These are phyloP conservation scores for Fraxinus baroniana DNA, from an alignment of 305 asterid species.

Conservation along the genomic window DNA sequence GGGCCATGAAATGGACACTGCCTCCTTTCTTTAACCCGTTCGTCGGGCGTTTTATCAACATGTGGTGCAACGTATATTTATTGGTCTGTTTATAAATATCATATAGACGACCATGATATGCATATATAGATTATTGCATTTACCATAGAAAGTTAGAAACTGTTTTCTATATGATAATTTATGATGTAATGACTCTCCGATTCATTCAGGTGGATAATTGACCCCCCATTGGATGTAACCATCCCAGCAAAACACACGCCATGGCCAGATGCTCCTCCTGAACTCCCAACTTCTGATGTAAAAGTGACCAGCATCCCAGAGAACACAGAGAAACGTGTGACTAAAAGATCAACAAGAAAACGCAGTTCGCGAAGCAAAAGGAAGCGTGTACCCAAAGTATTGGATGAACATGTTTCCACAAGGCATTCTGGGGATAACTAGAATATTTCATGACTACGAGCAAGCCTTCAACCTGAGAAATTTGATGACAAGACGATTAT, in stretches of 20 bases:
- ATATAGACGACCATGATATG: not conserved
- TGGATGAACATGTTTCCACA: constrained; percentile 44
- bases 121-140: not conserved
- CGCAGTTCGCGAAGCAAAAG: constrained; percentile 70
- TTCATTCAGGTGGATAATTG: constrained; percentile 75
- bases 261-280: constrained; percentile 96
- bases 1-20: not conserved
- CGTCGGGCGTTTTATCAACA: not conserved
- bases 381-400: constrained; percentile 55
- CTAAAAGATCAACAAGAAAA: constrained; percentile 60
- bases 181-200: not conserved
- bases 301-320: constrained; percentile 45
- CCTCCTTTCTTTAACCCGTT: not conserved
- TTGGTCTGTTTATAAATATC: not conserved
- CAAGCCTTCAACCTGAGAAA: constrained; percentile 18
- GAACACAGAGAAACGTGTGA: constrained; percentile 48
- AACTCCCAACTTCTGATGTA: constrained; percentile 55
- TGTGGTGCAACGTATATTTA: no score
- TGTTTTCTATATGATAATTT: not conserved
- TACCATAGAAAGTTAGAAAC: not conserved
- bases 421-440: constrained; percentile 29
- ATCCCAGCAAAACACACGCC: constrained; percentile 94
- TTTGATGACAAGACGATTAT: not conserved
- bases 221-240: constrained; percentile 82
- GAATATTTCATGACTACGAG: not conserved